phyloP scores from a whole-genome alignment of 805 yeast genomes.

The Pichia membranifaciens region DNA sequence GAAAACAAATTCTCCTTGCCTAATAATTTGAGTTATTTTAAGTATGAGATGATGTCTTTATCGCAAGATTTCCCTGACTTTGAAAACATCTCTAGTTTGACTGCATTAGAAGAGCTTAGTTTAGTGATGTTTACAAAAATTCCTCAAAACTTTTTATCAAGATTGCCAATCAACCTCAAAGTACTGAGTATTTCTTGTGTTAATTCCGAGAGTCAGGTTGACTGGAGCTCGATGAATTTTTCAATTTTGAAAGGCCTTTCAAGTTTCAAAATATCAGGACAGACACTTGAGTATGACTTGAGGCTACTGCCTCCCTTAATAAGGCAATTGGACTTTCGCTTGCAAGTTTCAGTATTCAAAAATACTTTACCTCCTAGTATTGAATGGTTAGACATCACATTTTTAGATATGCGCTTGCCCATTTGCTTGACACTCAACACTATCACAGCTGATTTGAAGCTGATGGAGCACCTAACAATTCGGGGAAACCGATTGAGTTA shows the following conservation, averaged over 20 bases:
- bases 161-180: not conserved
- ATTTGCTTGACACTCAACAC: not conserved
- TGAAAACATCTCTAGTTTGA: not conserved
- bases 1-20: slow-evolving; percentile 2
- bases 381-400: not conserved
- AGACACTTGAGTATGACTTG: slow-evolving; percentile 6
- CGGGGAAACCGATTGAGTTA: not conserved
- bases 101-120: not conserved
- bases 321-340: not conserved
- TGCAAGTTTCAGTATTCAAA: slow-evolving; percentile 2
- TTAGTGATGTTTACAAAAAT: not conserved
- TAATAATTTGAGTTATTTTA: not conserved
- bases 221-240: slow-evolving; percentile 8
- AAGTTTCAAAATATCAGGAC: slow-evolving; percentile 3
- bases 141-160: not conserved
- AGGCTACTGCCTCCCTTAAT: slow-evolving; percentile 1
- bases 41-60: slow-evolving; percentile 2
- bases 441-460: not conserved
- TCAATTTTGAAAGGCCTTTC: not conserved
- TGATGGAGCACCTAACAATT: slow-evolving; percentile 1
- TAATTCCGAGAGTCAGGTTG: not conserved
- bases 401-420: not conserved
- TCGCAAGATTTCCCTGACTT: slow-evolving; percentile 4
- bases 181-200: not conserved
- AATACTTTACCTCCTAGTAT: not conserved